Percentiles rank a stretch among this genome's conserved stretches.
Conservation (phyloP, 1,284 basidiomycete species). For the Sanghuangporus baumii region DNA sequence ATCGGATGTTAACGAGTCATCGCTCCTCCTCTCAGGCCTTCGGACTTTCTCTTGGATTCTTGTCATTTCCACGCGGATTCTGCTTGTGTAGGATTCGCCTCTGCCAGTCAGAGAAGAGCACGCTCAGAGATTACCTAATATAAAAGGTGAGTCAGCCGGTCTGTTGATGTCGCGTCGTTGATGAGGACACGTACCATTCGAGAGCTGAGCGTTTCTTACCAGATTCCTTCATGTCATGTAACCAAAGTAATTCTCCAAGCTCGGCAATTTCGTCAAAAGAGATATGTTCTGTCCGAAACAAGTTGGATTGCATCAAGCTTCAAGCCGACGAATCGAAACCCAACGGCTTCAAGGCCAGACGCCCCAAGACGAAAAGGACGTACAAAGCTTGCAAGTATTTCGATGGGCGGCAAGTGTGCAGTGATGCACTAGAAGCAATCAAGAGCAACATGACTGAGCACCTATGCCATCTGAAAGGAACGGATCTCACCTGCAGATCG, state of each 20-base stretch:
- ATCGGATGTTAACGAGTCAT: too few relatives aligned
- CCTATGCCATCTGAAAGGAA: too few relatives aligned
- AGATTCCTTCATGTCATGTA: slow-evolving; percentile 5
- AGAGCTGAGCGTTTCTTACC: neutral
- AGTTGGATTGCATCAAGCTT: neutral
- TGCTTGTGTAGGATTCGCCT: neutral
- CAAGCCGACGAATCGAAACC: neutral
- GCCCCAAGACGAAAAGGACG: too few relatives aligned
- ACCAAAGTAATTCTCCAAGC: neutral
- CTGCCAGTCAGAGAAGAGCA: neutral
- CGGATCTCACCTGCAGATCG: too few relatives aligned
- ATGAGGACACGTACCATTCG: too few relatives aligned
- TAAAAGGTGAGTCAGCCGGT: slow-evolving; percentile 6
- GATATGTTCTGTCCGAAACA: neutral
- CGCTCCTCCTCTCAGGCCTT: too few relatives aligned
- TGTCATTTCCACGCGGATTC: neutral
- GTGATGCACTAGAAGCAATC: too few relatives aligned
- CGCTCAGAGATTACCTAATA: slow-evolving; percentile 5
- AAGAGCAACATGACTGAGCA: too few relatives aligned
- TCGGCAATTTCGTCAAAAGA: neutral
- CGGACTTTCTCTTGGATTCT: neutral
- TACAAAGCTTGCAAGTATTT: too few relatives aligned
- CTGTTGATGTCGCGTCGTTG: neutral
- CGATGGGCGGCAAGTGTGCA: too few relatives aligned
- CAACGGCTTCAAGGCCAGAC: too few relatives aligned